Base-by-base conservation (phyloP, 208 protist species). In the Crithidia fasciculata region DNA sequence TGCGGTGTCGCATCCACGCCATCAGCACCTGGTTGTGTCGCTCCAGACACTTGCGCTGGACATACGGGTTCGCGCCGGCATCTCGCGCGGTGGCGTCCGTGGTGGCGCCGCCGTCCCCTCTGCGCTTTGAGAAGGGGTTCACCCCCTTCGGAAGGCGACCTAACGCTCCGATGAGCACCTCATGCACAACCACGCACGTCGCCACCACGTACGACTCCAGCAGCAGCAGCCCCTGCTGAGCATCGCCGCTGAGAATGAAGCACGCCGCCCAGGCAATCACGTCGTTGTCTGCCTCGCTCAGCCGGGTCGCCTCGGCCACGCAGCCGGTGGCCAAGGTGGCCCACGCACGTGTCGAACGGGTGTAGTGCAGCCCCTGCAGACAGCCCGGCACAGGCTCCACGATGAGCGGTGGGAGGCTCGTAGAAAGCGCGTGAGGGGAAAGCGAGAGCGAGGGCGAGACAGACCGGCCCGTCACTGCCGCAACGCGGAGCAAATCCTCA, bases 141-240 rank as follows among this genome's bases (percentile, higher is more conserved):
- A 55, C 12, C 43, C 44, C 37, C 10, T 65, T 73, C 12, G 58
- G 68, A 15, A 65, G 43, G 8, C 45, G 56, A 0, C 58, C 47
- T 47, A 65, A 19, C 19, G 50, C 36, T 5, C 68, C 62, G 8
- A 28, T 44, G 18, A 57, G 61, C 16, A 59, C 60, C 56, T 80
- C 74, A 61, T 84, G 57, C 40, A 84, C 19, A 1, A 92, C 72
- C 2, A 87, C 78, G 53, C 82, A 87, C 0, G 82, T 78, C 7
- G 87, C 79, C 10, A 95, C 83, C 45, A 95, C 81, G 72, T 87
- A 89, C 15, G 81, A 76, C 58, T 95, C 88, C 2, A 95, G 52
- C 19, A 83, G 70, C 41, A 80, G 67, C 49, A 95, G 50, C 2
- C 85, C 86, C 37, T 60, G 62, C 9, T 37, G 9, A 4, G 79